phyloP scores from a whole-genome alignment of 2,329 filamentous ascomycete genomes.

The Amauroascus niger region DNA sequence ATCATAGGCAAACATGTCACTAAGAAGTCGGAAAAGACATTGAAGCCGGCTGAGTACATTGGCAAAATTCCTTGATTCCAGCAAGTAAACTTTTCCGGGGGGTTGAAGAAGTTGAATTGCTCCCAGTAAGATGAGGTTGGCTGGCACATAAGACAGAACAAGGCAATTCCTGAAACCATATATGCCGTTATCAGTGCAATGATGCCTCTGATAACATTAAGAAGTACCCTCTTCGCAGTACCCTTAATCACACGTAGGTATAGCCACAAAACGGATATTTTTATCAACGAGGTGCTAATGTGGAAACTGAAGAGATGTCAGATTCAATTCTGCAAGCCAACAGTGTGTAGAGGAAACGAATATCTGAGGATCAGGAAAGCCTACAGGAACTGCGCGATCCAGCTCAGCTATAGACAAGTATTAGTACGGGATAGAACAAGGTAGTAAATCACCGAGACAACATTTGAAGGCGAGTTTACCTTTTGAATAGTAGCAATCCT shows the following conservation, averaged over 20 bases:
- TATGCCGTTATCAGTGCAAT: conserved; percentile 8
- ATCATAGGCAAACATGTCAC: conserved; percentile 8
- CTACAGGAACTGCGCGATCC: conserved; percentile 1
- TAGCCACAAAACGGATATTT: conserved; percentile 10
- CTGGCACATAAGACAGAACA: conserved; percentile 7
- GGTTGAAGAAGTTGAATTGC: conserved; percentile 4
- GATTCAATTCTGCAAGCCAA: no score
- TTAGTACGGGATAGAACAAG: neutral
- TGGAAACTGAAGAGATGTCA: conserved; percentile 5
- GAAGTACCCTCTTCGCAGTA: conserved; percentile 6
- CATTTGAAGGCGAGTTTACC: neutral
- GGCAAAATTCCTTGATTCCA: conserved; percentile 10
- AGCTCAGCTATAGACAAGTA: neutral
- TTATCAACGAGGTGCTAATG: neutral
- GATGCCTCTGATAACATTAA: conserved; percentile 1
- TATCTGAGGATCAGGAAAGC: neutral
- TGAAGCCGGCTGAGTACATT: conserved; percentile 4
- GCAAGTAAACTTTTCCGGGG: neutral
- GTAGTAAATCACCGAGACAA: neutral
- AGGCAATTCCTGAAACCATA: neutral
- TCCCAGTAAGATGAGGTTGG: conserved; percentile 8
- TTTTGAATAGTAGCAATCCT: neutral
- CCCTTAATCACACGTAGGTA: conserved; percentile 12
- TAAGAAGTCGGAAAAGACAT: conserved; percentile 5
- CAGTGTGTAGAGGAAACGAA: neutral